Evolutionary conservation across 805 yeast genomes (phyloP), one percentile per base, ranked within the genome.

Genomic region (Pichia ethanolica): DNA sequence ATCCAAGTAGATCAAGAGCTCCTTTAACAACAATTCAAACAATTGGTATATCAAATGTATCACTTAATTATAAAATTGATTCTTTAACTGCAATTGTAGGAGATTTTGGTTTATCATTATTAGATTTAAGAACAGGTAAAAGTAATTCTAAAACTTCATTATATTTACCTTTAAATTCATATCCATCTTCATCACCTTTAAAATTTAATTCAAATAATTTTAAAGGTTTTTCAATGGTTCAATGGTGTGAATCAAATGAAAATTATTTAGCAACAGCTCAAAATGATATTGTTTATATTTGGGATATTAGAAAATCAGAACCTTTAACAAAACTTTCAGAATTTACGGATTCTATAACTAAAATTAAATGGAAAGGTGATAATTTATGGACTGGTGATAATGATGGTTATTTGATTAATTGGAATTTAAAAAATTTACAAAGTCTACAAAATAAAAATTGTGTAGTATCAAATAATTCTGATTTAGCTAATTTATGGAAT

Each of bases 261-360:
- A 75, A 82, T 57, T 66, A 79, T 25, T 69, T 87, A 28, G 88
- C 89, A 4, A 78, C 89, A 3, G 78, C 82, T 7, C 85, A 81
- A 55, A 79, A 78, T 54, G 57, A 56, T 39, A 78, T 78, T 5
- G 64, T 77, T 3, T 75, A 82, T 39, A 70, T 87, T 34, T 87
- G 95, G 95, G 95, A 87, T 66, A 78, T 84, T 42, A 72, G 95
- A 54, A 75, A 72, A 56, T 65, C 70, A 38, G 74, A 72, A 14
- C 80, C 82, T 2, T 67, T 79, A 47, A 76, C 79, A 8, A 67
- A 68, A 39, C 67, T 84, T 37, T 60, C 67, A 3, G 87, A 86
- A 1, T 89, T 83, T 57, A 61, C 69, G 6, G 82, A 77, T 52
- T 63, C 64, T 35, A 70, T 87, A 13, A 76, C 80, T 7, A 66